A percentile compares a stretch with the other conserved stretches of the same genome.
Evolutionary conservation across 139 green algal species (phyloP).

Genomic region (Chlorella sp.): DNA sequence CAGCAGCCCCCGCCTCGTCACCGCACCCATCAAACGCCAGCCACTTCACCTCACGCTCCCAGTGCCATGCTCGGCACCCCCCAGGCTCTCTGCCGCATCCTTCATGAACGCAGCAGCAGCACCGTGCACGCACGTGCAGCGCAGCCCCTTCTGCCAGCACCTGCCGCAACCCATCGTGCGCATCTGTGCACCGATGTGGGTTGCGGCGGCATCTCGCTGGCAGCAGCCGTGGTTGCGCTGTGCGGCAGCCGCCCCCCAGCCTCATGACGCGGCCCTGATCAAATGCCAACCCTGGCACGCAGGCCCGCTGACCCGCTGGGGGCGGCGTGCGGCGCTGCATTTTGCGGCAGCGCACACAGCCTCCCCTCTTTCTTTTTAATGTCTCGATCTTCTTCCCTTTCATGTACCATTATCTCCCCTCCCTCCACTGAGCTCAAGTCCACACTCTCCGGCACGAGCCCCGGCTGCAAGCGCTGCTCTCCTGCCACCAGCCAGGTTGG

Average conservation of each 20-base stretch:
- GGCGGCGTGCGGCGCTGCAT: neutral
- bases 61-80: neutral
- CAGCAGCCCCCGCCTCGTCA: too few species aligned
- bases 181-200: neutral
- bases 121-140: neutral
- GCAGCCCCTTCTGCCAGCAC: neutral
- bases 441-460: too few species aligned
- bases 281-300: slow-evolving; percentile 13
- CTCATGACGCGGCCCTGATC: slow-evolving; percentile 19
- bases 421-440: neutral
- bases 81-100: neutral
- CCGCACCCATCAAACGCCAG: too few species aligned
- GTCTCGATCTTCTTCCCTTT: too few species aligned
- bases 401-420: neutral
- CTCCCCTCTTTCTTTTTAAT: neutral
- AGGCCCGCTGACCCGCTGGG: slow-evolving; percentile 15
- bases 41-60: neutral
- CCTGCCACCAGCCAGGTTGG: too few species aligned
- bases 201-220: neutral
- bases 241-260: neutral
- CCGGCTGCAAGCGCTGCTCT: too few species aligned
- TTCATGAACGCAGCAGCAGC: neutral
- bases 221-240: neutral
- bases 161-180: too few species aligned
- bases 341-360: neutral